Evolutionary conservation across 2,329 filamentous ascomycete species (phyloP), one percentile per base, ranked within the genome.

Genomic region (Passalora sequoiae): DNA sequence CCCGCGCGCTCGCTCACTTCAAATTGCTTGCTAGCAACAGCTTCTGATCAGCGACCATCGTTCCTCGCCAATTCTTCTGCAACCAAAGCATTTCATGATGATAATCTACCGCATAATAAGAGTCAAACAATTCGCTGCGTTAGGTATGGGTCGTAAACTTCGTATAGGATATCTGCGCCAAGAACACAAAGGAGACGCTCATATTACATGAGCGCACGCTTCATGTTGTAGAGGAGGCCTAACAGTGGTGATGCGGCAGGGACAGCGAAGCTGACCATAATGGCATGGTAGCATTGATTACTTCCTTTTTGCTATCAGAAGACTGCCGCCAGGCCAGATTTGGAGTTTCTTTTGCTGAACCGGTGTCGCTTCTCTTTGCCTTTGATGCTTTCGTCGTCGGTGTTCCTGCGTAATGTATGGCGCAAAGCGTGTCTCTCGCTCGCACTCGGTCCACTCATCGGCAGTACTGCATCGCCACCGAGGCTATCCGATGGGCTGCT

Each of bases 301-400:
- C 27, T 25, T 21, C 33, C 24, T 21, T 16, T 21, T 28, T 19
- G 31, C 30, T 40, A 43, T 48, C 55, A 94, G 62, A 96, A 95
- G 38, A 87, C 85, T 37, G 89, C 85, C 20, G 88, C 88, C 37
- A 95, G 76, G n/a, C 91, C 89, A 64, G 88, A 95, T 69, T 94
- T 94, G 12, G 86, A 94, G 68, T 95, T 88, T 55, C 91, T 77
- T 68, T 92, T 92, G 69, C 89, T 95, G 67, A 96, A 97, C 37
- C 78, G 67, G 60, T 80, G 81, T 54, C 74, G 71, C 20, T 36
- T 36, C 9, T 37, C 75, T 77, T 75, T 43, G 19, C 52, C 52
- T 31, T 55, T 55, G n/a, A 52, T 59, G 63, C 54, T 67, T 27
- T 53, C 52, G 37, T 54, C 51, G 16, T 55, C 52, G 9, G 50